These are phyloP conservation scores for Heritiera fomes DNA, from an alignment of 345 rosid species.

Conservation along the genomic window DNA sequence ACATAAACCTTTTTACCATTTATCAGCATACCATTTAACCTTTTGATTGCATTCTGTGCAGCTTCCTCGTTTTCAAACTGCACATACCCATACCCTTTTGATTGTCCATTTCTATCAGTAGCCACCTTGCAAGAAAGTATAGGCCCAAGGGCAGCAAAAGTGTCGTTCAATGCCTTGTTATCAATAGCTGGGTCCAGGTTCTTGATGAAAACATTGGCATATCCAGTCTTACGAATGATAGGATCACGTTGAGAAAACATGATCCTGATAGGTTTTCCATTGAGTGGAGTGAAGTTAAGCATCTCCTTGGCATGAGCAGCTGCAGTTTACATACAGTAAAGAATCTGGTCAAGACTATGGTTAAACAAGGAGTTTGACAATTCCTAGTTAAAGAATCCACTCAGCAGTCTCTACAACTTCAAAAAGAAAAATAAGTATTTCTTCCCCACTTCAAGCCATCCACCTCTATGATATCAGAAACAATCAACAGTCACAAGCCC, in stretches of 20 bases:
- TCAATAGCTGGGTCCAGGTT: constrained; percentile 60
- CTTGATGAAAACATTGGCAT: constrained; percentile 73
- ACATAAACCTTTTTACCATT: constrained; percentile 68
- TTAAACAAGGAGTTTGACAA: background rate
- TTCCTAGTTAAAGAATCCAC: background rate
- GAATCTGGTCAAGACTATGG: constrained; percentile 1
- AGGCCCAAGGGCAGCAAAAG: constrained; percentile 53
- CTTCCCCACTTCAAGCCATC: background rate
- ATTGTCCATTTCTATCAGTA: constrained; percentile 41
- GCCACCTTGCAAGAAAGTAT: constrained; percentile 75
- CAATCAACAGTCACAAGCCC: background rate
- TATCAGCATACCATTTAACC: constrained; percentile 63
- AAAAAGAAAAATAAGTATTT: background rate
- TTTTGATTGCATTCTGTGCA: constrained; percentile 52
- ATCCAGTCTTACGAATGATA: constrained; percentile 56
- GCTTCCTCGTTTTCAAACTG: constrained; percentile 68
- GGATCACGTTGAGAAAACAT: constrained; percentile 81
- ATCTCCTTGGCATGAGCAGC: constrained; percentile 62
- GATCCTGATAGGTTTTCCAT: constrained; percentile 63
- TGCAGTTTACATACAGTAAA: constrained; percentile 28
- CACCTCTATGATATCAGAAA: background rate
- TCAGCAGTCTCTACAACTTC: background rate
- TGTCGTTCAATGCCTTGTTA: constrained; percentile 57
- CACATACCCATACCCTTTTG: constrained; percentile 67
- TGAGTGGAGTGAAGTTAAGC: constrained; percentile 57